Conservation (phyloP, 257 asterid genomes). For the Sherardia arvensis region DNA sequence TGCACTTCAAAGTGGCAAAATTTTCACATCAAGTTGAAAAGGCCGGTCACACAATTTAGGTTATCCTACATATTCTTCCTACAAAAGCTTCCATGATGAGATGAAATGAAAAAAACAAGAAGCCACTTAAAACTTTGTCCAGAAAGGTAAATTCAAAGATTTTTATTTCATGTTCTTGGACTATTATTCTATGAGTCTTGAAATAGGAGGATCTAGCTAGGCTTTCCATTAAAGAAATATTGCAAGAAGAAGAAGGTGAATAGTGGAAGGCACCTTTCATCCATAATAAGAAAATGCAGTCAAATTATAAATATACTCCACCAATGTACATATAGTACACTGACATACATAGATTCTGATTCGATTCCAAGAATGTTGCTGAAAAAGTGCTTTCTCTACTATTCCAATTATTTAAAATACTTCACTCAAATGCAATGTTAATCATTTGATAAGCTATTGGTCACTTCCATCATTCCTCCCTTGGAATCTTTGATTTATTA, state of each 20-base stretch:
- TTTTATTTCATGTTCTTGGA: background rate
- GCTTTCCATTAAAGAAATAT: background rate
- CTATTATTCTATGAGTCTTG: background rate
- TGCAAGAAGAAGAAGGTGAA: slow-evolving; percentile 4
- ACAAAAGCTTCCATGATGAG: background rate
- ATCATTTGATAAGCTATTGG: background rate
- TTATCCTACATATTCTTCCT: background rate
- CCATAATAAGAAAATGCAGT: slow-evolving; percentile 2
- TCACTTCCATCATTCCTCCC: background rate
- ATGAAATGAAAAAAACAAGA: background rate
- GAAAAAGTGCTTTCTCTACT: background rate
- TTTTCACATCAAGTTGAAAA: background rate
- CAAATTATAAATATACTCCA: slow-evolving; percentile 13
- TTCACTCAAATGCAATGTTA: background rate
- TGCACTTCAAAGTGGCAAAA: background rate
- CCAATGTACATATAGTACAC: too few species aligned
- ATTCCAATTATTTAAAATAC: background rate
- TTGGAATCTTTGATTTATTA: background rate
- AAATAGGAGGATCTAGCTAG: slow-evolving; percentile 15
- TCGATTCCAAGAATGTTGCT: slow-evolving; percentile 6
- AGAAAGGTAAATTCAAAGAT: background rate
- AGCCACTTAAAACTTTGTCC: background rate
- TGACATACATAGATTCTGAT: background rate
- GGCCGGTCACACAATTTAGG: too few species aligned
- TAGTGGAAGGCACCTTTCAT: background rate